Percentiles rank a stretch among this genome's conserved stretches.
phyloP scores from a whole-genome alignment of 306 rosid genomes.

The Medicago arabica region DNA sequence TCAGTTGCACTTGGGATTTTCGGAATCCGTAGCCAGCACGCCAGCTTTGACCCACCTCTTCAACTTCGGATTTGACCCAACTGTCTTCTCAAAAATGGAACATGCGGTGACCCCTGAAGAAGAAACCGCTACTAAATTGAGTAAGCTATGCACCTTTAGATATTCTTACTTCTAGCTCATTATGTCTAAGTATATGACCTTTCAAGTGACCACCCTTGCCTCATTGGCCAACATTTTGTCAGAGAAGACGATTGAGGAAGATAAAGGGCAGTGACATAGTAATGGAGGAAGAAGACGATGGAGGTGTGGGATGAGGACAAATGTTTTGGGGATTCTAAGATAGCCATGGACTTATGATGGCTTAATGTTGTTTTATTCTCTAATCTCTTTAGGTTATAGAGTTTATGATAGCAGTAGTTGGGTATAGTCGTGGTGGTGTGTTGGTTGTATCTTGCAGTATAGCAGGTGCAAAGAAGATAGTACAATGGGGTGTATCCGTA shows the following conservation, averaged over 20 bases:
- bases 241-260: neutral
- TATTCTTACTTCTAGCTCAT: neutral
- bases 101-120: neutral
- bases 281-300: neutral
- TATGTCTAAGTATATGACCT: neutral
- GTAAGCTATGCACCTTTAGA: neutral
- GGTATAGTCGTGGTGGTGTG: neutral
- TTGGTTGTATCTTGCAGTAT: neutral
- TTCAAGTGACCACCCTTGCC: neutral
- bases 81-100: neutral
- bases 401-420: neutral
- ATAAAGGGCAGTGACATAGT: neutral
- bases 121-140: neutral
- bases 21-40: neutral
- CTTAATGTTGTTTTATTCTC: neutral
- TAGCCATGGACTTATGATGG: neutral
- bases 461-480: neutral
- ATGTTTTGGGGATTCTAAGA: neutral
- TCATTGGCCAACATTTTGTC: neutral
- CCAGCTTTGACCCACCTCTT: neutral
- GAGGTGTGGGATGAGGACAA: conserved; percentile 4
- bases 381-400: too few relatives aligned
- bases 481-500: neutral
- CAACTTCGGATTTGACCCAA: neutral
- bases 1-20: too few relatives aligned